Evolutionary conservation across 306 rosid species (phyloP), one percentile per base, ranked within the genome.

Genomic region (Vicia faba): DNA sequence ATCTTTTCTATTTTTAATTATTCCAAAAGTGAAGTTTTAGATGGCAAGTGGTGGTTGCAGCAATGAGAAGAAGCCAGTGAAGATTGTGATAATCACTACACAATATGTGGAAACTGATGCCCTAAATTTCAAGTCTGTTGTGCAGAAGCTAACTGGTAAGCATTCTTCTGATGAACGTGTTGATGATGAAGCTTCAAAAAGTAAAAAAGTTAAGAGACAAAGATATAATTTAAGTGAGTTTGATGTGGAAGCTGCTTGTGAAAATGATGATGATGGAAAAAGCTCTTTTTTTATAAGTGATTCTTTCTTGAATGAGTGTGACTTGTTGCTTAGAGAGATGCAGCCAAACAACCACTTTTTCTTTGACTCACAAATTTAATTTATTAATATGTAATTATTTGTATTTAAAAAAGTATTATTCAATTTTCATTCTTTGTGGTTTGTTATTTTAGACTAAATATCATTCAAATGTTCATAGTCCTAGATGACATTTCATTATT

Each of bases 61-160:
- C 41, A 57, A n/a, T 16, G 16, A 3, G 1, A 46, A 46, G 39
- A 29, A 14, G 53, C 64, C 78, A 0, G 83, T 84, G 61, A 88
- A 77, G 85, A 36, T 91, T 68, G 95, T 87, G 78, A 84, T 87
- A 4, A 88, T 91, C 58, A 87, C 68, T 36, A 88, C 95, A 28
- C 71, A 84, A 39, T 86, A 87, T n/a, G 92, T 91, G 1, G 82
- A 91, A 55, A 91, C 97, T 3, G 97, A 91, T 66, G 89, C 81
- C 1, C 35, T 38, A 29, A 84, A 85, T 82, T 90, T 87, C 45
- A 90, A 90, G 68, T 74, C 88, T 1, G 88, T 85, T 68, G 97
- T 87, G 46, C 97, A 91, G 68, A 86, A 77, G 60, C 84, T 91
- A 0, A 91, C 97, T 1, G 97, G 95, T 10, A 85, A 80, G 38